Evolutionary conservation across 495 filamentous ascomycete genomes (phyloP).

Genomic region (Aspergillus sparsus): DNA sequence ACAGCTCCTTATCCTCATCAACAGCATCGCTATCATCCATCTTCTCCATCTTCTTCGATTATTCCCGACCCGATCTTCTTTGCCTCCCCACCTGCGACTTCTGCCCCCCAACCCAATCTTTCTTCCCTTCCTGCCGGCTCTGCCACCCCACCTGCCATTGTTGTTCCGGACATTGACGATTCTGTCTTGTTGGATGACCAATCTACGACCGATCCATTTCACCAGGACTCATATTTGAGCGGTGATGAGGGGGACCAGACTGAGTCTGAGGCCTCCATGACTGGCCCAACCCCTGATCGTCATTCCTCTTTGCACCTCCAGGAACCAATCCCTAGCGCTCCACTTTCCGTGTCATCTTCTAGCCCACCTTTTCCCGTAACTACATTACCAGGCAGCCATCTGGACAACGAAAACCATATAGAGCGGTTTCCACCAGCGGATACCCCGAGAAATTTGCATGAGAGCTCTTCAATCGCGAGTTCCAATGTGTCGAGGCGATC

Average conservation of each 20-base stretch:
- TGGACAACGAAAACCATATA: slow-evolving; percentile 3
- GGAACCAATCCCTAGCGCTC: slow-evolving; percentile 28
- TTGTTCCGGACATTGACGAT: slow-evolving; percentile 27
- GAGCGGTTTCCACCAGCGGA: slow-evolving; percentile 5
- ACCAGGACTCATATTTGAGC: slow-evolving; percentile 30
- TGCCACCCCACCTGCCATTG: slow-evolving; percentile 22
- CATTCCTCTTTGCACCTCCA: slow-evolving; percentile 4
- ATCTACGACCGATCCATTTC: slow-evolving; percentile 32
- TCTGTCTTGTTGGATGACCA: slow-evolving; percentile 35
- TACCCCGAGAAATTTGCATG: neutral
- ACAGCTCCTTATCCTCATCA: slow-evolving; percentile 15
- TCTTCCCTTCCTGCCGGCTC: slow-evolving; percentile 5
- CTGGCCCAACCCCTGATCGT: slow-evolving; percentile 5
- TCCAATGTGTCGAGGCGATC: slow-evolving; percentile 15
- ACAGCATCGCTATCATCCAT: slow-evolving; percentile 5
- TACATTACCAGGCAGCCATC: slow-evolving; percentile 16
- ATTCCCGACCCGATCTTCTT: slow-evolving; percentile 12
- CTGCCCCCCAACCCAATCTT: slow-evolving; percentile 5
- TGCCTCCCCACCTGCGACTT: slow-evolving; percentile 3
- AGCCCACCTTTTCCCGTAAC: slow-evolving; percentile 25
- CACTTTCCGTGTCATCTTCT: slow-evolving; percentile 34
- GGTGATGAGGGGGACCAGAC: slow-evolving; percentile 21
- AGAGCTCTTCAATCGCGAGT: slow-evolving; percentile 4
- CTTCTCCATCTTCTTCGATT: slow-evolving; percentile 12
- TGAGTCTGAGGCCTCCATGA: slow-evolving; percentile 5